phyloP scores from a whole-genome alignment of 2,329 filamentous ascomycete species.

The Aspergillus costaricaensis region DNA sequence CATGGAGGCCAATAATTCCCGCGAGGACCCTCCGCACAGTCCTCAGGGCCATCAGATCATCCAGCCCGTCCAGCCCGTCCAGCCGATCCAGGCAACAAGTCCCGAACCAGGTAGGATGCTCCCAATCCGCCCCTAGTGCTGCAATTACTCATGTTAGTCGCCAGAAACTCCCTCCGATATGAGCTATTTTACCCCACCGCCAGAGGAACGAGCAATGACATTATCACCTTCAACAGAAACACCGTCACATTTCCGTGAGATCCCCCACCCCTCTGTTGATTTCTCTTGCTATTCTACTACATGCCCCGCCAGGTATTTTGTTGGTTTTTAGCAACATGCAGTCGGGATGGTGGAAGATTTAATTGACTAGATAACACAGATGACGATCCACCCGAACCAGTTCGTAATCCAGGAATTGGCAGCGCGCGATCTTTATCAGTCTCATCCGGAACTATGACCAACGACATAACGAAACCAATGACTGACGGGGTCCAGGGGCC shows the following conservation, averaged over 20 bases:
- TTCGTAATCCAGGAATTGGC: slow-evolving; percentile 30
- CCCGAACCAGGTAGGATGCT: slow-evolving; percentile 35
- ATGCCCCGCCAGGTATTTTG: not conserved
- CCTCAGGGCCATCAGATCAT: not conserved
- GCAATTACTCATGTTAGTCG: slow-evolving; percentile 1
- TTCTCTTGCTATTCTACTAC: not conserved
- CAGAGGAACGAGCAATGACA: slow-evolving; percentile 31
- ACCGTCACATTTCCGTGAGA: slow-evolving; percentile 29
- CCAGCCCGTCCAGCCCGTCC: slow-evolving; percentile 6
- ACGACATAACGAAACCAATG: slow-evolving; percentile 11
- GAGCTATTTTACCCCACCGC: slow-evolving; percentile 41
- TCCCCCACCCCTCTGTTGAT: slow-evolving; percentile 15
- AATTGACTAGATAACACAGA: slow-evolving; percentile 19
- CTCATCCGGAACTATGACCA: slow-evolving; percentile 15
- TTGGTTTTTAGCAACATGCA: not conserved
- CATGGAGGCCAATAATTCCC: slow-evolving; percentile 26
- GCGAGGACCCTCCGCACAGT: not conserved
- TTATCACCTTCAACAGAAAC: slow-evolving; percentile 33
- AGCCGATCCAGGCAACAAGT: slow-evolving; percentile 23
- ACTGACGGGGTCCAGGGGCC: slow-evolving; percentile 2
- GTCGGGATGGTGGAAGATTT: not conserved
- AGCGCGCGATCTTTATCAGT: slow-evolving; percentile 26
- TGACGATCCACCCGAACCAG: slow-evolving; percentile 28
- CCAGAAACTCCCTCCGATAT: slow-evolving; percentile 41
- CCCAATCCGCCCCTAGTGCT: not conserved